phyloP scores from a whole-genome alignment of 805 yeast genomes.

The Wickerhamiella spandovensis region DNA sequence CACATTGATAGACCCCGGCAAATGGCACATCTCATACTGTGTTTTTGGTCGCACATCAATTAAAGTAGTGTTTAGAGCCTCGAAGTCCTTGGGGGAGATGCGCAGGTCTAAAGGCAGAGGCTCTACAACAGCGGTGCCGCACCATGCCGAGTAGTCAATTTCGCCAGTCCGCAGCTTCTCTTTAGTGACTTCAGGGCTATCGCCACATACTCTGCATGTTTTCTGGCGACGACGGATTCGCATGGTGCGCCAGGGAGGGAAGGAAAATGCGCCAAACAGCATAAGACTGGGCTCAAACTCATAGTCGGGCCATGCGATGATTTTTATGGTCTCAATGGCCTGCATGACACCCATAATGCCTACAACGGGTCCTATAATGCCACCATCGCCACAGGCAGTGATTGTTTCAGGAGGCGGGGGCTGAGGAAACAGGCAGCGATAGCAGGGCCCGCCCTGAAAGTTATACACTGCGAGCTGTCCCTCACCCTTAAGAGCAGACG shows the following conservation, averaged over 20 bases:
- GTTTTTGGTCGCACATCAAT: slow-evolving; percentile 73
- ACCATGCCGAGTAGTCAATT: slow-evolving; percentile 57
- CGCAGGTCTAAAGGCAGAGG: slow-evolving; percentile 36
- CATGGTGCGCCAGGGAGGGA: slow-evolving; percentile 49
- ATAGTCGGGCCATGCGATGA: slow-evolving; percentile 46
- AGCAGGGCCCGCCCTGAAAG: slow-evolving; percentile 62
- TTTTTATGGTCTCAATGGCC: slow-evolving; percentile 76
- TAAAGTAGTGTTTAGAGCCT: slow-evolving; percentile 23
- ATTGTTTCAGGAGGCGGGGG: slow-evolving; percentile 82
- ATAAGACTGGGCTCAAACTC: slow-evolving; percentile 57
- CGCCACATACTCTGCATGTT: slow-evolving; percentile 55
- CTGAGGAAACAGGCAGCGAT: slow-evolving; percentile 79
- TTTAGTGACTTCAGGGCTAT: slow-evolving; percentile 35
- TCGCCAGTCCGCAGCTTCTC: slow-evolving; percentile 33
- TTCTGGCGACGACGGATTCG: slow-evolving; percentile 60
- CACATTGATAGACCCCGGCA: slow-evolving; percentile 48
- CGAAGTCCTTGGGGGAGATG: slow-evolving; percentile 18
- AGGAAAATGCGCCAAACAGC: slow-evolving; percentile 37
- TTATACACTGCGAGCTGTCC: slow-evolving; percentile 79
- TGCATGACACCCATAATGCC: slow-evolving; percentile 81
- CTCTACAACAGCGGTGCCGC: slow-evolving; percentile 45
- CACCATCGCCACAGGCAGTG: slow-evolving; percentile 82
- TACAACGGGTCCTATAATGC: slow-evolving; percentile 92
- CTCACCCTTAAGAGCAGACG: slow-evolving; percentile 81
- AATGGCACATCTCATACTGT: slow-evolving; percentile 55